These are phyloP conservation scores for Mycosarcoma mackinlayi DNA, from an alignment of 1,284 basidiomycete genomes.

Conservation along the genomic window DNA sequence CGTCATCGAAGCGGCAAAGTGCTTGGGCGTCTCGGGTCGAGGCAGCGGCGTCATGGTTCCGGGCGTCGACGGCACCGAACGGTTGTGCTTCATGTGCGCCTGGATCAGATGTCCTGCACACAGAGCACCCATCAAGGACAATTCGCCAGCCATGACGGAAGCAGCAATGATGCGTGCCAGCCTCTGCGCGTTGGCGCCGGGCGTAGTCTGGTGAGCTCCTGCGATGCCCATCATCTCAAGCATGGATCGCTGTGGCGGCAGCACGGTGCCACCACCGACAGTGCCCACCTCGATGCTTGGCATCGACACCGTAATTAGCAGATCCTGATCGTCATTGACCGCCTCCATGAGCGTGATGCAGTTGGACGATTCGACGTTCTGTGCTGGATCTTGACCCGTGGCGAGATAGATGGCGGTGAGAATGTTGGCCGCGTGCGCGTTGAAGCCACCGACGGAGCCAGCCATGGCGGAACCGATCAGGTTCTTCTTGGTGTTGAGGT, in stretches of 20 bases:
- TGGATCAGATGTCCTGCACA: conserved; percentile 66
- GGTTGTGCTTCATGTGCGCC: conserved; percentile 68
- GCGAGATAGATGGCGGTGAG: conserved; percentile 93
- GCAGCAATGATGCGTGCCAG: conserved; percentile 67
- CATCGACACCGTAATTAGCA: conserved; percentile 73
- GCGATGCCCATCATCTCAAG: conserved; percentile 66
- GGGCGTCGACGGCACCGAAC: conserved; percentile 63
- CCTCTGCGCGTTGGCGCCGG: conserved; percentile 67
- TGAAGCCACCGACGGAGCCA: conserved; percentile 94
- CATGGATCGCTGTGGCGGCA: conserved; percentile 65
- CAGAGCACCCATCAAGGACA: conserved; percentile 65
- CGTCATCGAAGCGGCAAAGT: conserved; percentile 60
- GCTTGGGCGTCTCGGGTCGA: conserved; percentile 56
- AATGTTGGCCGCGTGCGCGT: conserved; percentile 98
- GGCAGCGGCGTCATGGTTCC: conserved; percentile 62
- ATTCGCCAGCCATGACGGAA: conserved; percentile 67
- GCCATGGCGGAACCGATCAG: conserved; percentile 97
- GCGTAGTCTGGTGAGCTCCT: conserved; percentile 60
- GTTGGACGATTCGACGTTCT: conserved; percentile 97
- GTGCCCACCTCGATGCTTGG: conserved; percentile 73
- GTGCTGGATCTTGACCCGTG: conserved; percentile 97
- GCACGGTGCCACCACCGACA: conserved; percentile 87
- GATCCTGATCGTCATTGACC: conserved; percentile 86
- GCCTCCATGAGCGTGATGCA: conserved; percentile 99
- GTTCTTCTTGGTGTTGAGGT: conserved; percentile 97